Evolutionary conservation across 305 asterid species (phyloP).

Genomic region (Coffea humblotiana): DNA sequence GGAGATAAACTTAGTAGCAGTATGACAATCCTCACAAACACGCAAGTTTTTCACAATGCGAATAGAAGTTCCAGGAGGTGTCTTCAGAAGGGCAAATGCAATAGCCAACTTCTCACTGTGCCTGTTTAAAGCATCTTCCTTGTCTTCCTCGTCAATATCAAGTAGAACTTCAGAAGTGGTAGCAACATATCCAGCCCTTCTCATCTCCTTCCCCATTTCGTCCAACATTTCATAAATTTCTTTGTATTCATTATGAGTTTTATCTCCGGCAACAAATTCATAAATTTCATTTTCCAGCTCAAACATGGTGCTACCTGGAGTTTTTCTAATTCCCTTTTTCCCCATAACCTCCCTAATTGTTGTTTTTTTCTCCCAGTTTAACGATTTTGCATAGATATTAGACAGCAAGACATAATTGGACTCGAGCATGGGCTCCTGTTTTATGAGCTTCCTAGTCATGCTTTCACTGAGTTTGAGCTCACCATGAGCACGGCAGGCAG

Average conservation of each 20-base stretch:
- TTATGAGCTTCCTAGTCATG: slow-evolving; percentile 45
- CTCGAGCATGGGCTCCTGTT: slow-evolving; percentile 55
- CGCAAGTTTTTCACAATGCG: slow-evolving; percentile 50
- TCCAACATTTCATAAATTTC: slow-evolving; percentile 55
- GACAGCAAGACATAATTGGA: slow-evolving; percentile 72
- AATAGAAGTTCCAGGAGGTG: slow-evolving; percentile 41
- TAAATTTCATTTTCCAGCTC: slow-evolving; percentile 50
- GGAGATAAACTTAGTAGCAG: slow-evolving; percentile 59
- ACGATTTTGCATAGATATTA: slow-evolving; percentile 56
- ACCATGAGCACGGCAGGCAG: slow-evolving; percentile 56
- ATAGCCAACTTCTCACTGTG: slow-evolving; percentile 68
- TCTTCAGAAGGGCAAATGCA: slow-evolving; percentile 57
- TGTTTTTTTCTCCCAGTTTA: slow-evolving; percentile 63
- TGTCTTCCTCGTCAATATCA: slow-evolving; percentile 57
- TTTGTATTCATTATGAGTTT: slow-evolving; percentile 31
- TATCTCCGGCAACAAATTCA: slow-evolving; percentile 64
- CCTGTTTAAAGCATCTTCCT: slow-evolving; percentile 54
- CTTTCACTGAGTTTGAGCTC: slow-evolving; percentile 55
- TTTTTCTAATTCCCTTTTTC: slow-evolving; percentile 61
- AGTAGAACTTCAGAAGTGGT: slow-evolving; percentile 45
- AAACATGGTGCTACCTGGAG: slow-evolving; percentile 76
- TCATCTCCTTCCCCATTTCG: slow-evolving; percentile 53
- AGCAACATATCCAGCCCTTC: slow-evolving; percentile 47
- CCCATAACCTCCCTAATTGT: slow-evolving; percentile 59
- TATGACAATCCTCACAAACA: slow-evolving; percentile 63